Conservation (phyloP, 345 rosid species). For the Cardamine chenopodiifolia region DNA sequence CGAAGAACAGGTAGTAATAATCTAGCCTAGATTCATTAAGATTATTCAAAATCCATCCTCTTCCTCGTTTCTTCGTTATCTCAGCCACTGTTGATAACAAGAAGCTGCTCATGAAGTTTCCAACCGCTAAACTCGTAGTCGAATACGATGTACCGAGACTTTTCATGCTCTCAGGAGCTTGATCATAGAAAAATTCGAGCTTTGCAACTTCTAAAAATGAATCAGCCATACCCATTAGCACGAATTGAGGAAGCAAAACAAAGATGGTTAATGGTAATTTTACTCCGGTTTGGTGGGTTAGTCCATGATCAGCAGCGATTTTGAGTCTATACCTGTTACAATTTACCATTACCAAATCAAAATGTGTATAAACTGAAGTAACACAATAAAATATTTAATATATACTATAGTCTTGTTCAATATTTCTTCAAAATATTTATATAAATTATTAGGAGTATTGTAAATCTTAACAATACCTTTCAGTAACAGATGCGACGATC, state of each 20-base stretch:
- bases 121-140: conserved; percentile 60
- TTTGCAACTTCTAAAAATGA: conserved; percentile 72
- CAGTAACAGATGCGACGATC: conserved; percentile 56
- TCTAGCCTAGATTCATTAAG: conserved; percentile 68
- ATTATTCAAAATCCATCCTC: conserved; percentile 71
- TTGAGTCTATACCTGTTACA: conserved; percentile 56
- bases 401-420: neutral
- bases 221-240: conserved; percentile 77
- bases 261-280: conserved; percentile 63
- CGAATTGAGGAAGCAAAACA: conserved; percentile 70
- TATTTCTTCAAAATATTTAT: neutral
- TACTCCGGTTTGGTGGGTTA: conserved; percentile 26
- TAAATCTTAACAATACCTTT: conserved; percentile 36
- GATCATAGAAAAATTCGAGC: conserved; percentile 87
- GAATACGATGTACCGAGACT: conserved; percentile 79
- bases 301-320: conserved; percentile 48
- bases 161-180: conserved; percentile 82
- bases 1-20: conserved; percentile 65
- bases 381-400: neutral
- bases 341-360: neutral
- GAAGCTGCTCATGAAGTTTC: conserved; percentile 71
- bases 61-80: conserved; percentile 52
- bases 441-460: neutral
- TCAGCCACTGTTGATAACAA: conserved; percentile 53
- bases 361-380: neutral